Evolutionary conservation across 371 early-diverging fungal genomes (phyloP).

Genomic region (Haplosporangium sp.): DNA sequence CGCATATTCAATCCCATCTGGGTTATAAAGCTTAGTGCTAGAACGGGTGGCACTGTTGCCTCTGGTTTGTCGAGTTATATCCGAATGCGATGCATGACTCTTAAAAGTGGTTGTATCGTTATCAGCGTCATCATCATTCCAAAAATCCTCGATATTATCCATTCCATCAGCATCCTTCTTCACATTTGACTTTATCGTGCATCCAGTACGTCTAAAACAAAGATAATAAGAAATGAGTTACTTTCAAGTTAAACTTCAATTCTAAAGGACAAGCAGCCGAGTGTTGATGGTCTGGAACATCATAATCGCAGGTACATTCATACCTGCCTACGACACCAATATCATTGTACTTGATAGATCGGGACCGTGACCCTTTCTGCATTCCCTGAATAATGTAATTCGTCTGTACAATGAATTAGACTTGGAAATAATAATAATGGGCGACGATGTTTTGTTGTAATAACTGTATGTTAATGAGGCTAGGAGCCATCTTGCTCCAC

Average conservation of each 20-base stretch:
- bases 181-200: conserved; percentile 14
- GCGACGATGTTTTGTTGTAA: no score
- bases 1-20: neutral
- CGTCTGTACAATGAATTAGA: neutral
- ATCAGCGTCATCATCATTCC: conserved; percentile 13
- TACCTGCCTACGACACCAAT: conserved; percentile 30
- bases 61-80: neutral
- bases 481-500: neutral
- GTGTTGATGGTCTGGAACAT: no score
- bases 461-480: neutral
- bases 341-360: conserved; percentile 10
- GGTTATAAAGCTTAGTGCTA: neutral
- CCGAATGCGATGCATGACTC: neutral
- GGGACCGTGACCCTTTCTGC: neutral
- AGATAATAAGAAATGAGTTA: no score
- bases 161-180: conserved; percentile 37
- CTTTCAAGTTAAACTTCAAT: no score
- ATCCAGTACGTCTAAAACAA: conserved; percentile 19
- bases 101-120: neutral
- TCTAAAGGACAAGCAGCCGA: no score
- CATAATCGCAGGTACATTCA: neutral
- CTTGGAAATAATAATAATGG: no score
- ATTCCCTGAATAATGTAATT: neutral
- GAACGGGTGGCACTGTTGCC: neutral
- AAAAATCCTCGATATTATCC: conserved; percentile 36